Base-by-base conservation (phyloP, 2,329 filamentous ascomycete genomes). In the Aspergillus ustus region DNA sequence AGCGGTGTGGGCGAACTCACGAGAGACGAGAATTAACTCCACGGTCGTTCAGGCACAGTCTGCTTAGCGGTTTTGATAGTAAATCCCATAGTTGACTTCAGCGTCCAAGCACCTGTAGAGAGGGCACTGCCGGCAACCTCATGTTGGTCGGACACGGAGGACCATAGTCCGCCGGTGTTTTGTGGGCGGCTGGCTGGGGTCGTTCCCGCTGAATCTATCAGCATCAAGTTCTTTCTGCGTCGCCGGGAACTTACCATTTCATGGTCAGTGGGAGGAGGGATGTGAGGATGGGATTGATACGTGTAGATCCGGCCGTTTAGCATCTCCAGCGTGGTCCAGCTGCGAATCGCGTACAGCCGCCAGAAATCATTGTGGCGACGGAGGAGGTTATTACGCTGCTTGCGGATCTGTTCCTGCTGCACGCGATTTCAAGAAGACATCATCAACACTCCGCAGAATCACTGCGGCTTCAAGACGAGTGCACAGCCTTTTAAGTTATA, bases 311-410 rank as follows among this genome's bases (percentile, higher is more conserved):
- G 62, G 28, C 52, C 31, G 43, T 66, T 66, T 15, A 54, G 64
- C 60, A 64, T 66, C 51, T 66, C 53, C 45, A 66, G 22, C 9
- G 46, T 45, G 2, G 51, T 17, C 61, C 53, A 63, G 28, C 63
- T 66, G 37, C 52, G 31, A 34, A 63, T 66, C 4, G 51, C 29
- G 45, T 66, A 66, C 22, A 66, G 44, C n/a, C 54, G 59, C 61
- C 56, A 63, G 52, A 25, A 66, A 53, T 66, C 56, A 60, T 66
- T 66, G 34, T 62, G 34, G 50, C 55, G 55, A 22, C 59, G 52
- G 25, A 63, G 59, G 17, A 64, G 56, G 25, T 64, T 64, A 50
- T 64, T 64, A 20, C 56, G 52, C 28, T 52, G 56, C 34, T 64
- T 64, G n/a, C 56, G 34, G 34, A 37, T 37, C 34, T 37, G 34